phyloP scores from a whole-genome alignment of 1,284 basidiomycete species.

The Tylopilus sp. region DNA sequence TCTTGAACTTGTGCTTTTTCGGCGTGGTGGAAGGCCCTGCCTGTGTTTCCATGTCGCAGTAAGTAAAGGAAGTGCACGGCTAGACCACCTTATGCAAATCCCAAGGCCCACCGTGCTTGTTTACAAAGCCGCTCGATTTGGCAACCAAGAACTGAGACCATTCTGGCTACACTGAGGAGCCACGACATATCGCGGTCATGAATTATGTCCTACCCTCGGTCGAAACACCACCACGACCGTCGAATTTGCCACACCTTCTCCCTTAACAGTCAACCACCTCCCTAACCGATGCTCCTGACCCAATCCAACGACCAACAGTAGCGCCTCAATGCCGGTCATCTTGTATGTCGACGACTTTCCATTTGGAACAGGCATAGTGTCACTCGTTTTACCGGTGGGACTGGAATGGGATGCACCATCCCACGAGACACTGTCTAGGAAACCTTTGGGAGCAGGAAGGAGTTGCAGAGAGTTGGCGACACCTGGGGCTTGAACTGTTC shows the following conservation, averaged over 20 bases:
- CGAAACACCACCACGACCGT: constrained; percentile 54
- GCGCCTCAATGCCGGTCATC: constrained; percentile 34
- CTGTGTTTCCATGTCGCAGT: constrained; percentile 16
- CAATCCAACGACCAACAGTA: constrained; percentile 75
- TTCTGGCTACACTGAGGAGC: neutral
- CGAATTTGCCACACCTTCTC: constrained; percentile 67
- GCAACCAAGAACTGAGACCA: neutral
- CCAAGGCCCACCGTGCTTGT: neutral
- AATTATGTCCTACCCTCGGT: constrained; percentile 15
- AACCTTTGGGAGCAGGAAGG: constrained; percentile 55
- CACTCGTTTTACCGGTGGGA: neutral
- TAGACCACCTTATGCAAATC: too few species aligned
- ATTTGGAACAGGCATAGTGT: neutral
- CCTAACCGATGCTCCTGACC: constrained; percentile 89
- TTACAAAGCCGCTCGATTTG: neutral
- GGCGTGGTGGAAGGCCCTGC: constrained; percentile 17
- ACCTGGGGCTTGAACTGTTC: constrained; percentile 64
- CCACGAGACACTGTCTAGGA: constrained; percentile 30
- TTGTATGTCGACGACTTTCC: constrained; percentile 12
- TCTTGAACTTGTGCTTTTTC: constrained; percentile 19
- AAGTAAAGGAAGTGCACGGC: neutral
- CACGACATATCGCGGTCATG: constrained; percentile 2
- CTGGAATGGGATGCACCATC: neutral
- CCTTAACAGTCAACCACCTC: constrained; percentile 80
- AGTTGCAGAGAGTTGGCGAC: constrained; percentile 91